Percentiles rank a stretch among this genome's conserved stretches.
Conservation (phyloP, 2,329 filamentous ascomycete genomes). For the Domatiomyces catenatus region DNA sequence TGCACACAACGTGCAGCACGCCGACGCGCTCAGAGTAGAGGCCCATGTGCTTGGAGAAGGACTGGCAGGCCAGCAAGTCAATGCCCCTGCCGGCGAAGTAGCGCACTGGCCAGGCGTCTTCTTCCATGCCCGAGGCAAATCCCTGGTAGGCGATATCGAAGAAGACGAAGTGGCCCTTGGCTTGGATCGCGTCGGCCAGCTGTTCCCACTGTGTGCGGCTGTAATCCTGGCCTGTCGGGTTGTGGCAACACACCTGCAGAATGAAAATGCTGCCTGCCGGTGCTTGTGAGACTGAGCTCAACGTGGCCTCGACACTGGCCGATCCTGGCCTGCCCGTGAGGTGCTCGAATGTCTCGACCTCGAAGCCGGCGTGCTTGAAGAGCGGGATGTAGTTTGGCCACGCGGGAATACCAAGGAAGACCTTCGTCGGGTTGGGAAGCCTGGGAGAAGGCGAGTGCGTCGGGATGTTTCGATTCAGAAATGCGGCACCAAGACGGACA, state of each 20-base stretch:
- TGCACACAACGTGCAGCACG: constrained; percentile 55
- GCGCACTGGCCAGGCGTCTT: constrained; percentile 74
- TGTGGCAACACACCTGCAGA: constrained; percentile 89
- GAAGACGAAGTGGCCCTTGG: constrained; percentile 84
- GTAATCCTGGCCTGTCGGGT: constrained; percentile 89
- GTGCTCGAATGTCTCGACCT: constrained; percentile 74
- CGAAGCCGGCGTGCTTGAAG: constrained; percentile 68
- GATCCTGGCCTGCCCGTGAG: constrained; percentile 49
- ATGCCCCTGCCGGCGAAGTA: constrained; percentile 69
- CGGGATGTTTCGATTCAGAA: constrained; percentile 52
- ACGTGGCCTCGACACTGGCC: constrained; percentile 38
- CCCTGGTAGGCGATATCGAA: constrained; percentile 97
- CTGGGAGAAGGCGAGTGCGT: background rate
- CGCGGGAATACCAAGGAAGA: constrained; percentile 86
- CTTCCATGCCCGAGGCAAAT: constrained; percentile 74
- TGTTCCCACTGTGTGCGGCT: constrained; percentile 84
- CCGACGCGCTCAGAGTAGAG: constrained; percentile 92
- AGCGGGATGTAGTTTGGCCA: constrained; percentile 98
- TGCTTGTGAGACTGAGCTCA: constrained; percentile 71
- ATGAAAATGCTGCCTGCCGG: constrained; percentile 71
- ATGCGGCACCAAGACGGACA: constrained; percentile 72
- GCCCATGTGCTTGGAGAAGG: constrained; percentile 52
- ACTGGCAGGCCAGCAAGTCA: constrained; percentile 44
- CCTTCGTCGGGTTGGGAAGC: constrained; percentile 31
- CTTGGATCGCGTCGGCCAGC: constrained; percentile 60